These are phyloP conservation scores for Meira nashicola DNA, from an alignment of 1,284 basidiomycete species.

Conservation along the genomic window DNA sequence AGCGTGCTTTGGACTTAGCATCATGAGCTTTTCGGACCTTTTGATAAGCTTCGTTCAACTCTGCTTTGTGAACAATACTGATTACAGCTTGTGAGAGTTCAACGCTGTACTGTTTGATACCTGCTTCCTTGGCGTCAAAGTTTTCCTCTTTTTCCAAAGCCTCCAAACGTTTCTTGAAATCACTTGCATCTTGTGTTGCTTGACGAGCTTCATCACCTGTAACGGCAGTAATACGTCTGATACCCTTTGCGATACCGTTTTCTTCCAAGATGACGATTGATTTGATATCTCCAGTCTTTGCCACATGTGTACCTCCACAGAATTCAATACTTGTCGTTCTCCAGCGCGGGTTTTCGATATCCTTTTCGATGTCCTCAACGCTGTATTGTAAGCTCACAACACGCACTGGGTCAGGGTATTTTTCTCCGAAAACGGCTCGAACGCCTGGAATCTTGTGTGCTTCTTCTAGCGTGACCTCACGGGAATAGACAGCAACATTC, in stretches of 20 bases:
- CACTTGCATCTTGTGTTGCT: conserved; percentile 68
- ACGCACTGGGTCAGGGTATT: conserved; percentile 94
- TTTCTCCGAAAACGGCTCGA: conserved; percentile 93
- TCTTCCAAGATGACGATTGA: conserved; percentile 91
- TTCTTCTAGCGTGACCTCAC: conserved; percentile 75
- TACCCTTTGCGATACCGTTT: conserved; percentile 95
- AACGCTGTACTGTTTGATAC: conserved; percentile 76
- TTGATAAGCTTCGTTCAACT: conserved; percentile 70
- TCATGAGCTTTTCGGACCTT: conserved; percentile 75
- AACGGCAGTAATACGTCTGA: conserved; percentile 86
- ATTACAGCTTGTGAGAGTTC: conserved; percentile 87
- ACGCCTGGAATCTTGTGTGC: conserved; percentile 86
- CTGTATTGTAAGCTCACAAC: conserved; percentile 85
- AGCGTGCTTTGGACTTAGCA: conserved; percentile 76
- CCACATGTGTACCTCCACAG: conserved; percentile 96
- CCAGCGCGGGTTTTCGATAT: conserved; percentile 87
- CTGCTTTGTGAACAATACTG: conserved; percentile 74
- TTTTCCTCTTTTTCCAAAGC: conserved; percentile 65
- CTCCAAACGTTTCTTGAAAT: conserved; percentile 65
- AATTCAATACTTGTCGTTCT: conserved; percentile 85
- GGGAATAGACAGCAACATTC: conserved; percentile 81
- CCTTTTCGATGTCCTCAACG: conserved; percentile 76
- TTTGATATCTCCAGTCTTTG: conserved; percentile 91
- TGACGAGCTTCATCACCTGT: conserved; percentile 88
- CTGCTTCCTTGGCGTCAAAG: conserved; percentile 72